These are phyloP conservation scores for Candida hispaniensis DNA, from an alignment of 805 yeast genomes.

Conservation along the genomic window DNA sequence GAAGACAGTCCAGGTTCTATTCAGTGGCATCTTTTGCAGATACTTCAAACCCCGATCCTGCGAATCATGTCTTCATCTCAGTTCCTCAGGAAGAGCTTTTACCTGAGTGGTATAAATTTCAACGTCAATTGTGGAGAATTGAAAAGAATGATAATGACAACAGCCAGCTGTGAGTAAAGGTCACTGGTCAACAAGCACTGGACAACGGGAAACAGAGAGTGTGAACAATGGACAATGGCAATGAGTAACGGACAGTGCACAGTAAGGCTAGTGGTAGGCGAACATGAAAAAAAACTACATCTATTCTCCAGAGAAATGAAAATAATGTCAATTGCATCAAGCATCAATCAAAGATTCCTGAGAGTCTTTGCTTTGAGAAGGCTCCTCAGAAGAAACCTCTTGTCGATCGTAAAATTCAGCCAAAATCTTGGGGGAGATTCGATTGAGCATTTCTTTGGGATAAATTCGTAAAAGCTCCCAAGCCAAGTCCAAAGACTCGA, in stretches of 20 bases:
- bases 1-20: conserved; percentile 12
- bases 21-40: conserved; percentile 9
- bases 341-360: conserved; percentile 33
- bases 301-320: too few relatives aligned
- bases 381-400: conserved; percentile 50
- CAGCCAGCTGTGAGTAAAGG: not conserved
- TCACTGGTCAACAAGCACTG: too few relatives aligned
- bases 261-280: too few relatives aligned
- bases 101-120: conserved; percentile 66
- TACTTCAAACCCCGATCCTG: conserved; percentile 1
- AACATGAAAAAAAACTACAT: too few relatives aligned
- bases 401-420: conserved; percentile 92
- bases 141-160: conserved; percentile 19
- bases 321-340: conserved; percentile 18
- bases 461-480: conserved; percentile 97
- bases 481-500: conserved; percentile 94
- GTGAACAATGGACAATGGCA: too few relatives aligned
- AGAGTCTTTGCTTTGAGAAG: conserved; percentile 20
- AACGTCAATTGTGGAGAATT: conserved; percentile 55
- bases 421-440: conserved; percentile 95
- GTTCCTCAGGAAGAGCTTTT: conserved; percentile 53
- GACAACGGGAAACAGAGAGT: too few relatives aligned
- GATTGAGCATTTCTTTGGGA: conserved; percentile 97
- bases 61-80: conserved; percentile 28
- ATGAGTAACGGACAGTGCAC: too few relatives aligned